These are phyloP conservation scores for Berkeleyomyces basicola DNA, from an alignment of 2,329 filamentous ascomycete species.

Conservation along the genomic window DNA sequence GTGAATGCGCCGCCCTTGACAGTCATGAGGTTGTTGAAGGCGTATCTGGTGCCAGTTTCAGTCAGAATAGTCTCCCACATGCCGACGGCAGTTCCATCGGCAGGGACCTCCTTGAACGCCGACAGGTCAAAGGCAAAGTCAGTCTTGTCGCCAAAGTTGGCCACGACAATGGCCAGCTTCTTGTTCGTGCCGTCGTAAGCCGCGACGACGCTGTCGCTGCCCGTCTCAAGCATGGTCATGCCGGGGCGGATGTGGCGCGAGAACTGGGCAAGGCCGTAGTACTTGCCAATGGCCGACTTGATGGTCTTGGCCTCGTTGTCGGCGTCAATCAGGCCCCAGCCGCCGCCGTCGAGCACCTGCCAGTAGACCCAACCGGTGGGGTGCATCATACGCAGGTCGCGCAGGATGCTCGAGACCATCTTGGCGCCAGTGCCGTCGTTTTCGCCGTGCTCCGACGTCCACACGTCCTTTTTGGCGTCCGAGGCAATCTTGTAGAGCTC, in stretches of 20 bases:
- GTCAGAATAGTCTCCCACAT: slow-evolving; percentile 23
- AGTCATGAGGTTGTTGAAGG: slow-evolving; percentile 19
- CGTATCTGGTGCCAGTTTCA: slow-evolving; percentile 22
- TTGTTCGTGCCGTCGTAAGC: slow-evolving; percentile 22
- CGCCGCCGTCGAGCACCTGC: slow-evolving; percentile 25
- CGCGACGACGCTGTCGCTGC: slow-evolving; percentile 23
- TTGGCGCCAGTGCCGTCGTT: slow-evolving; percentile 22
- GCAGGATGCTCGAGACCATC: slow-evolving; percentile 19
- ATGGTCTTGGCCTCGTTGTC: slow-evolving; percentile 23
- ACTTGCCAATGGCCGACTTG: slow-evolving; percentile 22
- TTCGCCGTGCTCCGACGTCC: slow-evolving; percentile 26
- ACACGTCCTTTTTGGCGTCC: slow-evolving; percentile 20
- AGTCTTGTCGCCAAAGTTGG: slow-evolving; percentile 24
- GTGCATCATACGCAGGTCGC: slow-evolving; percentile 25
- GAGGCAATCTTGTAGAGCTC: slow-evolving; percentile 20
- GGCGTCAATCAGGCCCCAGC: slow-evolving; percentile 26
- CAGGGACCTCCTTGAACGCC: slow-evolving; percentile 20
- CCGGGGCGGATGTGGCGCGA: slow-evolving; percentile 25
- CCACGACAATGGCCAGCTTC: slow-evolving; percentile 24
- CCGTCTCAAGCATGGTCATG: slow-evolving; percentile 22
- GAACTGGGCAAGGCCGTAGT: slow-evolving; percentile 27
- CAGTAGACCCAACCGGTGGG: slow-evolving; percentile 30
- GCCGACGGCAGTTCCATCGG: slow-evolving; percentile 20
- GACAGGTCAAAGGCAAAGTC: slow-evolving; percentile 24
- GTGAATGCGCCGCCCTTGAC: slow-evolving; percentile 23